Conservation (phyloP, 2,329 filamentous ascomycete genomes). For the Talaromyces sp. region DNA sequence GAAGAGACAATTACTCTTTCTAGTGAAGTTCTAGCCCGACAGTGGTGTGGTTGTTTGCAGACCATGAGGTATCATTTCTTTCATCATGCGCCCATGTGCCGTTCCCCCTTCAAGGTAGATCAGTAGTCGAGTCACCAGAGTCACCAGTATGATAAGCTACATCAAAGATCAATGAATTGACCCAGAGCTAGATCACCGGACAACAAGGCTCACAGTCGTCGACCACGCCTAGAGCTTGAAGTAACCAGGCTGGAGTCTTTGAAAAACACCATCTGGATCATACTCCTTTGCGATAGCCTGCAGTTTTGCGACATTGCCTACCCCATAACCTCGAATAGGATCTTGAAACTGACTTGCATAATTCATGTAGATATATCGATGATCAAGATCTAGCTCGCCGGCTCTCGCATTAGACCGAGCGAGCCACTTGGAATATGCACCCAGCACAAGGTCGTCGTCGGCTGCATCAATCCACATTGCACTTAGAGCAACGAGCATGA, state of each 20-base stretch:
- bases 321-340: neutral
- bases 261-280: conserved; percentile 29
- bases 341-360: neutral
- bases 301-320: neutral
- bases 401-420: neutral
- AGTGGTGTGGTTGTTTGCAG: too few relatives aligned
- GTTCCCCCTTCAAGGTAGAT: too few relatives aligned
- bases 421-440: neutral
- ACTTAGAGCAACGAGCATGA: neutral
- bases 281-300: conserved; percentile 25
- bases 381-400: neutral
- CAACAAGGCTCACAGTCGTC: too few relatives aligned
- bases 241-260: conserved; percentile 29
- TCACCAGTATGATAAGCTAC: too few relatives aligned
- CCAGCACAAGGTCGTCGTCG: neutral
- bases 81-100: too few relatives aligned
- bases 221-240: conserved; percentile 31
- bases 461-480: neutral
- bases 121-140: too few relatives aligned
- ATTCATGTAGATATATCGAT: neutral
- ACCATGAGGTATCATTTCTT: too few relatives aligned
- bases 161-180: too few relatives aligned
- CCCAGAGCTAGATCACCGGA: too few relatives aligned
- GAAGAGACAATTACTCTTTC: too few relatives aligned
- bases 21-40: too few relatives aligned